A percentile compares a stretch with the other conserved stretches of the same genome.
These are phyloP conservation scores for Phialophora expanda DNA, from an alignment of 2,329 filamentous ascomycete species.

Conservation along the genomic window DNA sequence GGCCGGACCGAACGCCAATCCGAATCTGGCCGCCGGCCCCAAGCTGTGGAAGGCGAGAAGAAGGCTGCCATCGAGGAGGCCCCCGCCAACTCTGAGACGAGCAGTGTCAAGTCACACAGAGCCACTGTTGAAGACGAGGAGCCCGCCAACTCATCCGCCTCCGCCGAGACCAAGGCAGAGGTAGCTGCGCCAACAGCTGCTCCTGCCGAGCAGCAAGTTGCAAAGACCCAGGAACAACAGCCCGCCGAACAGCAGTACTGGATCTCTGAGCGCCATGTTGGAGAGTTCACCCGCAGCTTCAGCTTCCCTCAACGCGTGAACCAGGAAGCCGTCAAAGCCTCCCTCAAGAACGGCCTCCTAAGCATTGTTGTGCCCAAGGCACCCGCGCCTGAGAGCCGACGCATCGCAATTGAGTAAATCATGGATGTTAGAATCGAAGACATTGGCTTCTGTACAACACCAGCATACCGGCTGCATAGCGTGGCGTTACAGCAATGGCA, in stretches of 20 bases:
- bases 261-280: slow-evolving; percentile 64
- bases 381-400: slow-evolving; percentile 53
- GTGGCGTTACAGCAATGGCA: slow-evolving; percentile 15
- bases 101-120: slow-evolving; percentile 43
- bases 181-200: slow-evolving; percentile 44
- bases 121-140: slow-evolving; percentile 55
- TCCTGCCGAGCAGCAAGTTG: slow-evolving; percentile 36
- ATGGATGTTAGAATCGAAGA: background rate
- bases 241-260: slow-evolving; percentile 56
- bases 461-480: slow-evolving; percentile 22
- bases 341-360: slow-evolving; percentile 65
- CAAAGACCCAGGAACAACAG: slow-evolving; percentile 38
- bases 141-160: slow-evolving; percentile 34
- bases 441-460: slow-evolving; percentile 21
- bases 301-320: slow-evolving; percentile 63
- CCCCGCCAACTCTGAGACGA: slow-evolving; percentile 30
- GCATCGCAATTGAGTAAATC: slow-evolving; percentile 62
- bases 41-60: slow-evolving; percentile 32
- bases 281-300: slow-evolving; percentile 65
- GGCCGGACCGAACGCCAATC: slow-evolving; percentile 50
- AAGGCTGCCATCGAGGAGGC: slow-evolving; percentile 32
- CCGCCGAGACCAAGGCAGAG: slow-evolving; percentile 31
- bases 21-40: slow-evolving; percentile 38
- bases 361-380: slow-evolving; percentile 64
- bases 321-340: slow-evolving; percentile 66